Evolutionary conservation across 2,329 filamentous ascomycete genomes (phyloP).

Genomic region (Pseudogymnoascus sp.): DNA sequence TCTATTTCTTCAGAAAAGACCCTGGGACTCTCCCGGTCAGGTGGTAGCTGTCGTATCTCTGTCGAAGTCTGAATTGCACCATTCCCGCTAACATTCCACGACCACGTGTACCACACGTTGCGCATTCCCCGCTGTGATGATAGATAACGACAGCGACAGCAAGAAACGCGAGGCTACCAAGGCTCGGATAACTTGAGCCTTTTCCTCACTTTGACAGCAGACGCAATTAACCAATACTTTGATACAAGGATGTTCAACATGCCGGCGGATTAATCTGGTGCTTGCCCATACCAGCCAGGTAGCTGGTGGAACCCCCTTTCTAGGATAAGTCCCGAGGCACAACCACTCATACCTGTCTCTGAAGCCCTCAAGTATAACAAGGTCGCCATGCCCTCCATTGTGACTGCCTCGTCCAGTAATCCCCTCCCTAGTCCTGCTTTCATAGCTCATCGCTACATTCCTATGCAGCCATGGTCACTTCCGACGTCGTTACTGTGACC

Average conservation of each 20-base stretch:
- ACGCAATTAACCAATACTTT: neutral
- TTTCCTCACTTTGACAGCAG: neutral
- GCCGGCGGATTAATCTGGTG: neutral
- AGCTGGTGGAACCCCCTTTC: neutral
- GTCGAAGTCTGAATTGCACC: neutral
- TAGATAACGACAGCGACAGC: neutral
- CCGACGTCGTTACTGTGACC: neutral
- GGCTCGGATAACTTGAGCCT: neutral
- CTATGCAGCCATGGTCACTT: neutral
- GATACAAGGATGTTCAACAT: neutral
- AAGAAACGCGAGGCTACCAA: neutral
- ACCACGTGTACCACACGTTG: neutral
- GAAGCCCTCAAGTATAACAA: neutral
- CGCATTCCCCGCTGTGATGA: neutral
- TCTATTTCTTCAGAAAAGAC: neutral
- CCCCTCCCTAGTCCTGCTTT: neutral
- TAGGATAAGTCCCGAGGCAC: neutral
- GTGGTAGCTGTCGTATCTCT: neutral
- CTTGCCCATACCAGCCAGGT: neutral
- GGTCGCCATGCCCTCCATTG: neutral
- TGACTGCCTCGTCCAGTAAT: neutral
- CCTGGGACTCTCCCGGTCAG: neutral
- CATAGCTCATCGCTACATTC: neutral
- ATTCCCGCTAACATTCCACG: neutral
- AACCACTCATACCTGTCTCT: neutral